A percentile compares a stretch with the other conserved stretches of the same genome.
phyloP scores from a whole-genome alignment of 352 stramenopile species.

The Phytophthora palmivora region DNA sequence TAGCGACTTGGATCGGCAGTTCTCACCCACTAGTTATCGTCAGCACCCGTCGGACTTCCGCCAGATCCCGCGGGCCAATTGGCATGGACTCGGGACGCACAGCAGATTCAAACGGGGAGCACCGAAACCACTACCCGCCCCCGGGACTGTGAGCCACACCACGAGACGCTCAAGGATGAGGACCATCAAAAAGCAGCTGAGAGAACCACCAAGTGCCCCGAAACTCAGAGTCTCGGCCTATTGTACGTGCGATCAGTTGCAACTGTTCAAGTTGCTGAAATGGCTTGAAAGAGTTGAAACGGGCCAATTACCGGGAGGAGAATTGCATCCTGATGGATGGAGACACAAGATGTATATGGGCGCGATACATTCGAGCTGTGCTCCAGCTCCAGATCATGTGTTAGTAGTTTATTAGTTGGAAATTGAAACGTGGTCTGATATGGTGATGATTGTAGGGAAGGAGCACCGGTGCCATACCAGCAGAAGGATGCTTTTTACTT shows the following conservation, averaged over 20 bases:
- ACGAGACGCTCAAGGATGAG: slow-evolving; percentile 83
- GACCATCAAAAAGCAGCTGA: slow-evolving; percentile 85
- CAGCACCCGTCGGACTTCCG: slow-evolving; percentile 37
- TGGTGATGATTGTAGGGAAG: slow-evolving; percentile 19
- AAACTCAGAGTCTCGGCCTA: slow-evolving; percentile 89
- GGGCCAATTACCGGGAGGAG: slow-evolving; percentile 73
- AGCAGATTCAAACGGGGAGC: slow-evolving; percentile 62
- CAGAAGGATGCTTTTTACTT: slow-evolving; percentile 91
- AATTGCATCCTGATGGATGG: slow-evolving; percentile 84
- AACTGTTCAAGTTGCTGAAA: slow-evolving; percentile 89
- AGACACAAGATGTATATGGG: slow-evolving; percentile 90
- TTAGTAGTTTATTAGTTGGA: slow-evolving; percentile 26
- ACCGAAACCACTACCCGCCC: slow-evolving; percentile 42
- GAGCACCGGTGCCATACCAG: slow-evolving; percentile 50
- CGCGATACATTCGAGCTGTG: slow-evolving; percentile 80
- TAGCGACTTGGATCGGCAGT: slow-evolving; percentile 49
- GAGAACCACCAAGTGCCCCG: slow-evolving; percentile 69
- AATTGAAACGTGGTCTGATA: neutral
- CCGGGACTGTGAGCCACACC: slow-evolving; percentile 66
- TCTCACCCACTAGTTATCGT: slow-evolving; percentile 51
- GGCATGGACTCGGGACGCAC: slow-evolving; percentile 51
- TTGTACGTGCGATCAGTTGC: slow-evolving; percentile 84
- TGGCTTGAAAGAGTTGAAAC: slow-evolving; percentile 86
- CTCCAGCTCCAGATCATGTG: slow-evolving; percentile 49
- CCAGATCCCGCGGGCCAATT: slow-evolving; percentile 65